phyloP scores from a whole-genome alignment of 2,329 filamentous ascomycete genomes.

The Microcyclospora tardicrescens region DNA sequence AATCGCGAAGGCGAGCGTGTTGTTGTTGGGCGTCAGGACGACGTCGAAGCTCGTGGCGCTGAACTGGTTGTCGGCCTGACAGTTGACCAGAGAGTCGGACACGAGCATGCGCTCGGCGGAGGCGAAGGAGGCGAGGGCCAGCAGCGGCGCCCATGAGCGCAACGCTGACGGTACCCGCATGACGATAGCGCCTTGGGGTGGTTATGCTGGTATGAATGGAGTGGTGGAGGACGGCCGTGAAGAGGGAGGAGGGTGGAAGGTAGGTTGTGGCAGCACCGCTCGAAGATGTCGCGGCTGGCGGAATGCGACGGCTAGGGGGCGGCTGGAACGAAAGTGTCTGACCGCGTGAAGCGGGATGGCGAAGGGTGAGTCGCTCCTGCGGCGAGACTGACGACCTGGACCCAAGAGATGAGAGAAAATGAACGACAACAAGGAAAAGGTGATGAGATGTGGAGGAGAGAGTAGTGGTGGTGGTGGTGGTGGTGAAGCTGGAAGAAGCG shows the following conservation, averaged over 20 bases:
- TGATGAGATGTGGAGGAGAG: not conserved
- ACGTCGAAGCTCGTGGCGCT: constrained; percentile 83
- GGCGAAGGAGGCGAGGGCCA: constrained; percentile 31
- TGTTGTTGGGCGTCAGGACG: constrained; percentile 62
- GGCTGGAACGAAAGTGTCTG: too few relatives aligned
- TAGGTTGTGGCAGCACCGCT: not conserved
- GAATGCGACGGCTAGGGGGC: not conserved
- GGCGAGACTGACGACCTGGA: not conserved
- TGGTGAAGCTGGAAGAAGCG: not conserved
- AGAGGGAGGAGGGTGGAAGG: not conserved
- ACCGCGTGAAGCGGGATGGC: not conserved
- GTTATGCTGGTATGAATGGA: not conserved
- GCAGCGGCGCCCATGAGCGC: constrained; percentile 19
- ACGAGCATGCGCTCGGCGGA: constrained; percentile 56
- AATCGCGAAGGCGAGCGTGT: constrained; percentile 59
- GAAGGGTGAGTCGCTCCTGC: not conserved
- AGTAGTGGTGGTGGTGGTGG: not conserved
- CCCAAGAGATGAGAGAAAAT: too few relatives aligned
- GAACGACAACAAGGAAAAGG: not conserved
- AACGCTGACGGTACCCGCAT: not conserved
- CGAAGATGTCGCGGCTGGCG: not conserved
- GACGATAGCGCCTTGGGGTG: not conserved
- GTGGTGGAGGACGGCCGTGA: too few relatives aligned
- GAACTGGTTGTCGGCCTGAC: constrained; percentile 73
- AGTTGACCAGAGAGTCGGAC: constrained; percentile 73